These are phyloP conservation scores for Picea abies DNA, from an alignment of 83 land plant species.

Conservation along the genomic window DNA sequence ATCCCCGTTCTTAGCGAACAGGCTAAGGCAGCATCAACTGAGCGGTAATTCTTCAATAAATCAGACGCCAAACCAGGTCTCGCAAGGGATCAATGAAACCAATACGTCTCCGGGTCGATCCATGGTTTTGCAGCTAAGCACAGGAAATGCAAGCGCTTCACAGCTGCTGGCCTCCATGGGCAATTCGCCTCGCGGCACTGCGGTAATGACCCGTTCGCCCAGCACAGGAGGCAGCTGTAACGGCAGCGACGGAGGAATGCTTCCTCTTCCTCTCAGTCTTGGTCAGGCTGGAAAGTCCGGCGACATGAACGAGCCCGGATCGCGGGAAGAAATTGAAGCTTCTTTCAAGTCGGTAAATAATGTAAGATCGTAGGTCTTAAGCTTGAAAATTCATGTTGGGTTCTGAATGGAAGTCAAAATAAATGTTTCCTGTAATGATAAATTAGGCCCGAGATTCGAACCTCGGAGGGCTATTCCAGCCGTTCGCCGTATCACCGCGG, in stretches of 20 bases:
- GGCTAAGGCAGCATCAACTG: slow-evolving; percentile 49
- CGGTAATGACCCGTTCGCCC: slow-evolving; percentile 20
- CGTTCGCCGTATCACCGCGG: slow-evolving; percentile 3
- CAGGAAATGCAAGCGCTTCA: slow-evolving; percentile 21
- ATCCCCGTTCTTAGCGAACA: slow-evolving; percentile 28
- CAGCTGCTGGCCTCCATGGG: slow-evolving; percentile 14
- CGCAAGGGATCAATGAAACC: slow-evolving; percentile 14
- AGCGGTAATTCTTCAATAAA: slow-evolving; percentile 22
- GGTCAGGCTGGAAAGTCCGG: slow-evolving; percentile 21
- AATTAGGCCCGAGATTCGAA: slow-evolving; percentile 10
- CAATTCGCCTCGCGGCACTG: slow-evolving; percentile 19
- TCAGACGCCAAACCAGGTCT: slow-evolving; percentile 5
- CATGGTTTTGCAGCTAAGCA: slow-evolving; percentile 37
- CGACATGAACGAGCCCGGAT: neutral
- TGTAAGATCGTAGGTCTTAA: slow-evolving; percentile 12
- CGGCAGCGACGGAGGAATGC: slow-evolving; percentile 23
- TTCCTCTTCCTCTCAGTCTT: slow-evolving; percentile 42
- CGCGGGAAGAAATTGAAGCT: slow-evolving; percentile 21
- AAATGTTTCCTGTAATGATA: neutral
- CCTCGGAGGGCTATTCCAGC: slow-evolving; percentile 10
- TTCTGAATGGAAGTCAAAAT: neutral
- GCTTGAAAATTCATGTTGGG: neutral
- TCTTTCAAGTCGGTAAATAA: slow-evolving; percentile 34
- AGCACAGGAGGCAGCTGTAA: neutral
- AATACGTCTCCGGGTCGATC: slow-evolving; percentile 21